Conservation (phyloP, 495 filamentous ascomycete species). For the Acidiella bohemica region DNA sequence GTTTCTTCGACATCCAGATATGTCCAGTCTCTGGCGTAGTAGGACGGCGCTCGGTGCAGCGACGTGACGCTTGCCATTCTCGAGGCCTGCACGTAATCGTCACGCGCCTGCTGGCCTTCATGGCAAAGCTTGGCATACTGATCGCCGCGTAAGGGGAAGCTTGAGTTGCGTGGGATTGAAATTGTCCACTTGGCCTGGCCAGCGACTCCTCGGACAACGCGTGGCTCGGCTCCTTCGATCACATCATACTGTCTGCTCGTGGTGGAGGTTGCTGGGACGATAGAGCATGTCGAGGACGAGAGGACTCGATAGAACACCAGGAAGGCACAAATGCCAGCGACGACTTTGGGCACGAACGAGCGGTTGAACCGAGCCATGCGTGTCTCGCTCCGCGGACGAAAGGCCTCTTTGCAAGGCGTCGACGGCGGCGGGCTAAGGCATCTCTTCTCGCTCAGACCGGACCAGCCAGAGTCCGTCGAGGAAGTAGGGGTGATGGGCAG, state of each 20-base stretch:
- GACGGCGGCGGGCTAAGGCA: slow-evolving; percentile 44
- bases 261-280: slow-evolving; percentile 46
- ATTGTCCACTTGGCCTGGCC: slow-evolving; percentile 55
- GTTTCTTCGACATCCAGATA: slow-evolving; percentile 58
- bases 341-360: neutral
- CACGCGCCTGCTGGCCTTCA: slow-evolving; percentile 42
- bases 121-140: slow-evolving; percentile 49
- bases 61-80: slow-evolving; percentile 33
- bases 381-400: slow-evolving; percentile 29
- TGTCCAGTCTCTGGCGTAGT: slow-evolving; percentile 45
- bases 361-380: neutral
- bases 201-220: slow-evolving; percentile 39
- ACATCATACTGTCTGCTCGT: slow-evolving; percentile 26
- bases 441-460: slow-evolving; percentile 42
- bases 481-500: slow-evolving; percentile 25
- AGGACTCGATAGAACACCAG: neutral
- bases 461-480: slow-evolving; percentile 31
- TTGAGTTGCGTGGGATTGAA: slow-evolving; percentile 43
- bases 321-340: neutral
- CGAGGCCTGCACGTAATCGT: slow-evolving; percentile 2
- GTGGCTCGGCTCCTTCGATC: slow-evolving; percentile 37
- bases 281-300: too few species aligned
- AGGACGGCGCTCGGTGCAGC: slow-evolving; percentile 21
- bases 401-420: slow-evolving; percentile 49
- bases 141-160: slow-evolving; percentile 44